Evolutionary conservation across 2,329 filamentous ascomycete genomes (phyloP), one percentile per base, ranked within the genome.

Genomic region (Neofusicoccum sp.): DNA sequence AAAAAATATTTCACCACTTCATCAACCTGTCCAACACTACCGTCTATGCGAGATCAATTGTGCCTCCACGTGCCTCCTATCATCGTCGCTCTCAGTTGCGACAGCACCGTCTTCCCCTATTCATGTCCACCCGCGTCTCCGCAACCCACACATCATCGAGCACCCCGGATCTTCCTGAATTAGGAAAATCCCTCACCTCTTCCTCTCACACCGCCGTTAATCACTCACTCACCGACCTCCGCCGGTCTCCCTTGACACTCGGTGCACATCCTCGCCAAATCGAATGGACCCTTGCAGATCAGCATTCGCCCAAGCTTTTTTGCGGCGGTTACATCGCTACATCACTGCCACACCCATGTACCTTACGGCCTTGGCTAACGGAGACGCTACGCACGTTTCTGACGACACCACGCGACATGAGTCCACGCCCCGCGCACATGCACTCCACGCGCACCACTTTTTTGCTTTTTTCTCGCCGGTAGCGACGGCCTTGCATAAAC

Each of bases 111-210:
- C 26, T 45, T 12, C 28, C 6, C 12, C 44, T 28, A 5, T 12
- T 31, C 45, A 48, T 7, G 45, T 48, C 28, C 44, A 6, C 26
- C 20, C n/a, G n/a, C n/a, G 24, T 41, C 38, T 43, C 51, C 51
- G 24, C 51, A 56, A 16, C 33, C 34, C 48, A 34, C 34, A 53
- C n/a, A n/a, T 30, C 48, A 40, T 20, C 38, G 12, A 12, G 12
- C 31, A 33, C 51, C 51, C 51, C 51, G 40, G 51, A 56, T 56
- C 51, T 56, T 36, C 51, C 38, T 33, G 24, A 56, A 38, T 56
- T 56, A n/a, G 28, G 51, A 43, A 56, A 56, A 56, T 56, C 51
- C 51, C 51, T 36, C 51, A 56, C 12, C 38, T 24, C n/a, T 26
- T 56, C 48, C 12, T 24, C 24, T 44, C 51, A 43, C 51, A 43